Conservation (phyloP, 2,329 filamentous ascomycete genomes). For the Aureobasidium sp. region DNA sequence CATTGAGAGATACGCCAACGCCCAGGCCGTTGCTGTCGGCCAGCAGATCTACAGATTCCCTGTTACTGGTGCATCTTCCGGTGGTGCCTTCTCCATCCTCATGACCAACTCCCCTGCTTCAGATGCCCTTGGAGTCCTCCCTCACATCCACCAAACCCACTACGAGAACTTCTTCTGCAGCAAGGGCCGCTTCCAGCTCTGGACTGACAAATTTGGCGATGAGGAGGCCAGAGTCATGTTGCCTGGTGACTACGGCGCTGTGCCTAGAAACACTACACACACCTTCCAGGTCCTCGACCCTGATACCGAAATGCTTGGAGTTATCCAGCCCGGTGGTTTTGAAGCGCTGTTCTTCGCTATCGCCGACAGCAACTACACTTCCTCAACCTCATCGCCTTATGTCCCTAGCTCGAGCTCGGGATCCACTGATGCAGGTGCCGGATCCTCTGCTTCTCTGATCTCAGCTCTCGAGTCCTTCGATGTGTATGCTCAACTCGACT, state of each 20-base stretch:
- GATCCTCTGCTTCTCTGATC: constrained; percentile 30
- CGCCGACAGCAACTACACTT: constrained; percentile 31
- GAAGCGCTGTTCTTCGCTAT: constrained; percentile 35
- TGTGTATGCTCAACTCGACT: constrained; percentile 39
- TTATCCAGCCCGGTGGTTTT: constrained; percentile 44
- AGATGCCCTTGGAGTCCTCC: constrained; percentile 35
- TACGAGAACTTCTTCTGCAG: constrained; percentile 45
- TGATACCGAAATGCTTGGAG: constrained; percentile 42
- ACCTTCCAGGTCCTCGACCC: constrained; percentile 44
- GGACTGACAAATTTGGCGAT: constrained; percentile 32
- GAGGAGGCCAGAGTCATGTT: constrained; percentile 34
- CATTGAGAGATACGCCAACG: constrained; percentile 30
- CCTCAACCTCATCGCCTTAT: constrained; percentile 32
- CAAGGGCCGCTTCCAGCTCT: constrained; percentile 42
- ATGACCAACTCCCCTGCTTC: constrained; percentile 35
- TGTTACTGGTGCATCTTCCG: constrained; percentile 41
- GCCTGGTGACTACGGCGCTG: constrained; percentile 40
- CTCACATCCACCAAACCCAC: constrained; percentile 37
- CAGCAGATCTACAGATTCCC: constrained; percentile 37
- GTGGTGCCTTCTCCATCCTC: constrained; percentile 40
- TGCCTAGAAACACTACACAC: constrained; percentile 36
- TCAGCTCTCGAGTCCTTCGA: constrained; percentile 36
- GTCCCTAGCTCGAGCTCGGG: constrained; percentile 28
- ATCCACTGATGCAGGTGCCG: constrained; percentile 21
- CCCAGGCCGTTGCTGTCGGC: constrained; percentile 31